Evolutionary conservation across 805 yeast genomes (phyloP), one percentile per base, ranked within the genome.

Genomic region (Zygoascus ofunaensis): DNA sequence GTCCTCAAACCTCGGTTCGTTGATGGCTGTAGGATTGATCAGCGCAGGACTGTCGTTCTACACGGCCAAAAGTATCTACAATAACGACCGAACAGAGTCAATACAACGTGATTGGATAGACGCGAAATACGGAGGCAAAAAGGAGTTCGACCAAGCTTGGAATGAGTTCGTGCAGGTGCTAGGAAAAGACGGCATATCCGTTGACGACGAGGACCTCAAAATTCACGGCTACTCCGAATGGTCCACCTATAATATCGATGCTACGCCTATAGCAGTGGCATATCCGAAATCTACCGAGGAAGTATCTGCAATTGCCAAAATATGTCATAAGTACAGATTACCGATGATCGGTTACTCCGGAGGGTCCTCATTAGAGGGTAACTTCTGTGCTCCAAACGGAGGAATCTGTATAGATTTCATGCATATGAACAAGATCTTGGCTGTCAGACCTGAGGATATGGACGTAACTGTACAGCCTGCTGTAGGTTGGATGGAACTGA

Each of bases 301-400:
- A 49, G 87, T 84, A 0, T 77, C 86, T 0, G 61, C 66, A 18
- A 70, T 84, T 10, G 63, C 82, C 64, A 77, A 76, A 52, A 64
- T 81, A 4, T 78, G 84, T 44, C 77, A 81, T 55, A 67, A 72
- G 49, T 71, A 76, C 55, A 64, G 60, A 32, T 70, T 84, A 2
- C 90, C 94, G 4, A 77, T 83, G 45, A 77, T 84, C n/a, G 87
- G 92, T 1, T 81, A 64, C 47, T 74, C 86, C 1, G 94, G 92
- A 7, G 86, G 86, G 24, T 78, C 92, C 0, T 80, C 90, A 0
- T 64, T 84, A 34, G 94, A 84, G 59, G 94, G 92, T n/a, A 87
- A 84, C 56, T 80, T 77, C 58, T 69, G 80, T 39, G 80, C 85
- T 3, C 80, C 87, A 0, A 69, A 87, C 54, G 69, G 73, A 3